A percentile compares a stretch with the other conserved stretches of the same genome.
Evolutionary conservation across 352 stramenopile genomes (phyloP).

Genomic region (Globisporangium splendens): DNA sequence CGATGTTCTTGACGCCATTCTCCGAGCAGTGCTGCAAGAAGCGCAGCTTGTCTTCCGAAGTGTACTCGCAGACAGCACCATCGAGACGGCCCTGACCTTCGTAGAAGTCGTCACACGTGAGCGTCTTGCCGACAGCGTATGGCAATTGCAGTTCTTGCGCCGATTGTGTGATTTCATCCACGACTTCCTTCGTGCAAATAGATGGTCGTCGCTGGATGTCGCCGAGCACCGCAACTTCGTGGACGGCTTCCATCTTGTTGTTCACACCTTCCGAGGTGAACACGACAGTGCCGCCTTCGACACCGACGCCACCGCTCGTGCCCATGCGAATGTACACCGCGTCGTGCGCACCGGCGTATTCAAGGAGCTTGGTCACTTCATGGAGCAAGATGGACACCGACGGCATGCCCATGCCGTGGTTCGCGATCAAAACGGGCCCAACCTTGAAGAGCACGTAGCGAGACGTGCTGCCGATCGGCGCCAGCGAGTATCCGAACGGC

Average conservation of each 20-base stretch:
- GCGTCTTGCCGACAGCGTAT: constrained; percentile 75
- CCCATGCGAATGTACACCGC: constrained; percentile 78
- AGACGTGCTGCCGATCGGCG: constrained; percentile 61
- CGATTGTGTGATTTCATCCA: constrained; percentile 43
- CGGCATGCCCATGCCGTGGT: constrained; percentile 80
- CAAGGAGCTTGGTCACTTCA: constrained; percentile 81
- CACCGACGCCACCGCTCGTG: constrained; percentile 72
- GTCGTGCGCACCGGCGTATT: constrained; percentile 57
- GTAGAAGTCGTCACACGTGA: constrained; percentile 86
- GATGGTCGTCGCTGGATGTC: constrained; percentile 46
- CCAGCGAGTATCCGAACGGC: constrained; percentile 60
- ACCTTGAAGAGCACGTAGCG: constrained; percentile 84
- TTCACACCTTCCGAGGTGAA: constrained; percentile 82
- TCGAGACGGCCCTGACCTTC: constrained; percentile 81
- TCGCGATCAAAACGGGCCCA: constrained; percentile 69
- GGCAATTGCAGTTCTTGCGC: constrained; percentile 48
- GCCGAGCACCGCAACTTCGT: constrained; percentile 64
- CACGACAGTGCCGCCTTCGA: constrained; percentile 76
- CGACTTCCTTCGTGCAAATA: constrained; percentile 51
- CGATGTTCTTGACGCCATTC: constrained; percentile 76
- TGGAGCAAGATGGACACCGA: constrained; percentile 82
- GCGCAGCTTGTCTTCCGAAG: constrained; percentile 68
- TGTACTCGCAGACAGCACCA: constrained; percentile 78
- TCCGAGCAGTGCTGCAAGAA: constrained; percentile 57
- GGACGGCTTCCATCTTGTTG: constrained; percentile 65